Percentiles rank a stretch among this genome's conserved stretches.
phyloP scores from a whole-genome alignment of 345 rosid genomes.

The Euphorbia pulcherrima region DNA sequence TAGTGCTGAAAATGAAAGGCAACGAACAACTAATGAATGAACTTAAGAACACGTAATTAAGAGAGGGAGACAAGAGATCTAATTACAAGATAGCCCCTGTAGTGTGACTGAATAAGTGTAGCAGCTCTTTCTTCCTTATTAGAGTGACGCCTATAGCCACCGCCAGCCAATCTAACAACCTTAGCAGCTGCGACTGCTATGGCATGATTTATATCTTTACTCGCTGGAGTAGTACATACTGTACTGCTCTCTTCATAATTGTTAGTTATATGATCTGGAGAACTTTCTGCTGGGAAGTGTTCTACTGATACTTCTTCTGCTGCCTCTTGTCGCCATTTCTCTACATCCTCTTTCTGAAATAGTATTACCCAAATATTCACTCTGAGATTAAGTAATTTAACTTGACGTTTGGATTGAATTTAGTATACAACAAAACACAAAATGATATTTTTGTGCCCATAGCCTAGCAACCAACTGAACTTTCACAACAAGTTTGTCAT shows the following conservation, averaged over 20 bases:
- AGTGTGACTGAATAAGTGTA: constrained; percentile 70
- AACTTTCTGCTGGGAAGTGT: constrained; percentile 77
- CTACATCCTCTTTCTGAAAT: constrained; percentile 39
- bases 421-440: no score
- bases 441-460: no score
- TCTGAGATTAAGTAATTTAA: no score
- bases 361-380: background rate
- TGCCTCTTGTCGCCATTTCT: constrained; percentile 61
- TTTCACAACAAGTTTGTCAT: no score
- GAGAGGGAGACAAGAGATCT: background rate
- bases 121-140: constrained; percentile 84
- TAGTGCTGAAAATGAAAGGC: background rate
- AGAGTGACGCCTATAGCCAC: constrained; percentile 57
- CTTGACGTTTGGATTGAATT: no score
- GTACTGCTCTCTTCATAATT: constrained; percentile 52
- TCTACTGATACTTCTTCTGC: constrained; percentile 82
- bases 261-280: constrained; percentile 53
- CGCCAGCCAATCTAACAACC: constrained; percentile 85
- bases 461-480: no score
- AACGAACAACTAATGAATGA: background rate
- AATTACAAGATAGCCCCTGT: constrained; percentile 83
- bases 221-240: constrained; percentile 46
- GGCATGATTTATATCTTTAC: constrained; percentile 68
- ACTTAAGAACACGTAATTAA: no score
- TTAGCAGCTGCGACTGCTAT: constrained; percentile 93